Conservation (phyloP, 768 basidiomycete species). For the Russula sp. region DNA sequence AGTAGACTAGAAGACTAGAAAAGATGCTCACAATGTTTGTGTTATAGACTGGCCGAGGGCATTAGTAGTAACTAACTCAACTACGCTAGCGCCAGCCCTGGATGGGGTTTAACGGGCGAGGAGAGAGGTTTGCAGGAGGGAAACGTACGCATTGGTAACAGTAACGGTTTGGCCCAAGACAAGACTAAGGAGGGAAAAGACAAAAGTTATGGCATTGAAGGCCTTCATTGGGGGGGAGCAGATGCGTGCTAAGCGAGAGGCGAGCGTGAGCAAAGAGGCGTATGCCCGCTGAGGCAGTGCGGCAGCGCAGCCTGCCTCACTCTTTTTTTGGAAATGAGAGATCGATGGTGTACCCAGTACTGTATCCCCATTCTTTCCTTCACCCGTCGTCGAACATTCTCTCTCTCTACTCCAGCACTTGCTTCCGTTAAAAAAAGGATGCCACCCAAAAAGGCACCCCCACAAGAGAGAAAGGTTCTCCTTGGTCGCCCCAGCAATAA, state of each 20-base stretch:
- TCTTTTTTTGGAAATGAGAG: conserved; percentile 16
- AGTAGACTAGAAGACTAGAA: background rate
- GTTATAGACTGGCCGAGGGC: conserved; percentile 37
- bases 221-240: conserved; percentile 18
- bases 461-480: conserved; percentile 73
- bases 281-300: no score
- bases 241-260: background rate
- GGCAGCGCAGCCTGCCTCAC: background rate
- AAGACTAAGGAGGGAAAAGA: conserved; percentile 22
- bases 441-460: conserved; percentile 84
- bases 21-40: conserved; percentile 34
- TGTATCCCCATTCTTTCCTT: background rate
- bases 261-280: no score
- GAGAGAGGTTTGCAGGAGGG: conserved; percentile 1
- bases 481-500: conserved; percentile 95
- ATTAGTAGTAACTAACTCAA: conserved; percentile 41
- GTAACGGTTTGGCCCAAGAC: conserved; percentile 34
- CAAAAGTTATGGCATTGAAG: conserved; percentile 9
- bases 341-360: conserved; percentile 19
- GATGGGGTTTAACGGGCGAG: conserved; percentile 1
- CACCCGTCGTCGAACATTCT: conserved; percentile 26
- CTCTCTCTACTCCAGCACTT: conserved; percentile 31
- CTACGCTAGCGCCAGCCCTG: conserved; percentile 45
- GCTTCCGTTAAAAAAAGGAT: conserved; percentile 55
- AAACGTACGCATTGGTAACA: conserved; percentile 40